Evolutionary conservation across 306 rosid genomes (phyloP), one percentile per base, ranked within the genome.

Genomic region (Gynostemma pentaphyllum): DNA sequence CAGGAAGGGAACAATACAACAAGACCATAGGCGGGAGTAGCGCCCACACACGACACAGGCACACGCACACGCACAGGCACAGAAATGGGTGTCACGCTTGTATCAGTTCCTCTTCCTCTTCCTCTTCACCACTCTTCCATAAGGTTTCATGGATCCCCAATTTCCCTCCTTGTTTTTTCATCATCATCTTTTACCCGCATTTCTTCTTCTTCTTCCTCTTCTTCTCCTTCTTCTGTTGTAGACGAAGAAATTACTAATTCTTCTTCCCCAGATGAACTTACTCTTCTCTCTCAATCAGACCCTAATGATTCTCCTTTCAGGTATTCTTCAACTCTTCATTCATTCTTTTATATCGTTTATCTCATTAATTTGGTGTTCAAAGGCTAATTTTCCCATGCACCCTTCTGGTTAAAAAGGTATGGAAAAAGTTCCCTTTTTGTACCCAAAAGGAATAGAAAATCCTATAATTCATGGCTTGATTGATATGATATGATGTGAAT

Each of bases 81-180:
- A n/a, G n/a, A n/a, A n/a, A 85, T 81, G 96, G 74, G 84, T 45
- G 63, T 66, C 53, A 69, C 88, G 57, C 66, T 79, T 21, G 70
- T 81, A 76, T 75, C 83, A 26, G 78, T 76, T 66, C 73, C 77
- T 34, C 55, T 76, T 14, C 78, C 78, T 70, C 15, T 52, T 44
- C 66, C 81, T 56, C 21, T 46, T 63, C 61, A 40, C 37, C 36
- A 37, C 34, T 41, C 34, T 41, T 29, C 56, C 40, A 46, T 26
- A 28, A 28, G 52, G 32, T 50, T 55, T 14, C 79, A 50, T 57
- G 63, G 64, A 68, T 50, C 69, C 19, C 75, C 59, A 66, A 12
- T 73, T 75, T 47, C 78, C 5, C 28, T 68, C 8, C 28, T 68
- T 6, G 40, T 46, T 1, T 66, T 40, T 69, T 73, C 68, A 9